These are phyloP conservation scores for Pseudomicrostroma phylloplanum DNA, from an alignment of 1,284 basidiomycete species.

Conservation along the genomic window DNA sequence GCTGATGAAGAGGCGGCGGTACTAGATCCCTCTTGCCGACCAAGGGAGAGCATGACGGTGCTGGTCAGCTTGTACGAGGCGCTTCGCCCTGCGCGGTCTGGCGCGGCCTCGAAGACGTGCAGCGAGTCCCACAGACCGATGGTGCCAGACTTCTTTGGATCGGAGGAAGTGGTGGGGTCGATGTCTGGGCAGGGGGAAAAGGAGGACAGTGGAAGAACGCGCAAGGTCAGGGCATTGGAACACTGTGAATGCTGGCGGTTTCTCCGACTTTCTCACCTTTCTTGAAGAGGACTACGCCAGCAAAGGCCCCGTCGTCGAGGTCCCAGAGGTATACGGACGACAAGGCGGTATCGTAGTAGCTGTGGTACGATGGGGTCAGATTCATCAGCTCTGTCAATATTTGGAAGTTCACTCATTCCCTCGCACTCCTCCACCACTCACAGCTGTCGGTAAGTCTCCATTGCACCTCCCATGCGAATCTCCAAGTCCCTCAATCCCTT, in stretches of 20 bases:
- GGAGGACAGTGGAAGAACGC: no score
- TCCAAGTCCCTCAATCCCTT: slow-evolving; percentile 82
- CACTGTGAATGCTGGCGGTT: no score
- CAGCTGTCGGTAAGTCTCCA: slow-evolving; percentile 96
- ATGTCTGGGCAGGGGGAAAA: not conserved
- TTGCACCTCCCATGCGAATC: slow-evolving; percentile 86
- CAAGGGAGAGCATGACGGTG: slow-evolving; percentile 92
- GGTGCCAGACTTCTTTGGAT: slow-evolving; percentile 33
- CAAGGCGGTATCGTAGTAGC: slow-evolving; percentile 93
- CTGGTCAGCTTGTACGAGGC: slow-evolving; percentile 96
- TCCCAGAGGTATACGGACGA: slow-evolving; percentile 99
- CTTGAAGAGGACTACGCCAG: slow-evolving; percentile 91
- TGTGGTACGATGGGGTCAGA: slow-evolving; percentile 41
- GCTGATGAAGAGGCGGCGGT: not conserved
- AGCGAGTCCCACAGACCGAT: slow-evolving; percentile 91
- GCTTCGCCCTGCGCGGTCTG: slow-evolving; percentile 59
- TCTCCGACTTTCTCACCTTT: slow-evolving; percentile 68
- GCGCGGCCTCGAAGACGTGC: slow-evolving; percentile 85
- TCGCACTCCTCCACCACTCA: slow-evolving; percentile 48
- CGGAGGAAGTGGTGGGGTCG: slow-evolving; percentile 10
- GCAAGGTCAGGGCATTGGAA: no score
- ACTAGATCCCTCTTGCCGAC: slow-evolving; percentile 58
- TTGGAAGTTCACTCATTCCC: not conserved
- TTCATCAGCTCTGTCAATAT: not conserved
- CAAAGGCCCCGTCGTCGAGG: slow-evolving; percentile 77